Conservation (phyloP, 768 basidiomycete species). For the Pleurotus tuoliensis region DNA sequence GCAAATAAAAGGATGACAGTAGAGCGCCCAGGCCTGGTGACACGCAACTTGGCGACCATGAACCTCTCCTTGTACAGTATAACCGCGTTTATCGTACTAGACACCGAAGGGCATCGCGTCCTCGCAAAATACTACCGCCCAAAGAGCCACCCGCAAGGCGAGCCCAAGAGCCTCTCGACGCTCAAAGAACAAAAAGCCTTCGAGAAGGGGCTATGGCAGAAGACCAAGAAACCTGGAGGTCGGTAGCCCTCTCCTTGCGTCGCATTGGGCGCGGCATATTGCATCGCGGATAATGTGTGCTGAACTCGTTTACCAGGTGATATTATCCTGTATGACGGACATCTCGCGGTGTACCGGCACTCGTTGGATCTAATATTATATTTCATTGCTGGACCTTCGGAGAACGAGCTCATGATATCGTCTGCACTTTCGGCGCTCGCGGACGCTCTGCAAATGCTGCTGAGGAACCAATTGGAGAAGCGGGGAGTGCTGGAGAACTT, state of each 20-base stretch:
- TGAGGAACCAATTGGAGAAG: slow-evolving; percentile 94
- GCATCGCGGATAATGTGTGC: neutral
- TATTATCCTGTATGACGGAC: slow-evolving; percentile 86
- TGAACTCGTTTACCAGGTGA: slow-evolving; percentile 55
- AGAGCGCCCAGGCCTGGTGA: too few species aligned
- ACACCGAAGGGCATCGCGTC: slow-evolving; percentile 92
- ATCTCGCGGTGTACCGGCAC: slow-evolving; percentile 91
- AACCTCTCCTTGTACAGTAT: slow-evolving; percentile 89
- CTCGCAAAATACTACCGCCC: slow-evolving; percentile 93
- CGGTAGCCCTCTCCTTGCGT: slow-evolving; percentile 15
- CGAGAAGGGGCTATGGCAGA: slow-evolving; percentile 93
- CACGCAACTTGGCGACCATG: slow-evolving; percentile 26
- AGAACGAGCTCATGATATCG: slow-evolving; percentile 96
- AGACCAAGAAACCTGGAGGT: slow-evolving; percentile 95
- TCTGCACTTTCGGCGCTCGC: slow-evolving; percentile 78
- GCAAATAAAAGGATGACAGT: slow-evolving; percentile 5
- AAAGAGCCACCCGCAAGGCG: slow-evolving; percentile 57
- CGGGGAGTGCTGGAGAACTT: slow-evolving; percentile 91
- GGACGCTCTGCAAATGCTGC: slow-evolving; percentile 81
- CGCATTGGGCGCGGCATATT: neutral
- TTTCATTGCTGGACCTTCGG: slow-evolving; percentile 79
- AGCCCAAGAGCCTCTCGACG: slow-evolving; percentile 59
- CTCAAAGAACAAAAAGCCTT: slow-evolving; percentile 93
- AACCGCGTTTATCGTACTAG: slow-evolving; percentile 85
- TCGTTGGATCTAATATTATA: slow-evolving; percentile 95